Conservation (phyloP, 208 protist species). For the Crithidia thermophila region DNA sequence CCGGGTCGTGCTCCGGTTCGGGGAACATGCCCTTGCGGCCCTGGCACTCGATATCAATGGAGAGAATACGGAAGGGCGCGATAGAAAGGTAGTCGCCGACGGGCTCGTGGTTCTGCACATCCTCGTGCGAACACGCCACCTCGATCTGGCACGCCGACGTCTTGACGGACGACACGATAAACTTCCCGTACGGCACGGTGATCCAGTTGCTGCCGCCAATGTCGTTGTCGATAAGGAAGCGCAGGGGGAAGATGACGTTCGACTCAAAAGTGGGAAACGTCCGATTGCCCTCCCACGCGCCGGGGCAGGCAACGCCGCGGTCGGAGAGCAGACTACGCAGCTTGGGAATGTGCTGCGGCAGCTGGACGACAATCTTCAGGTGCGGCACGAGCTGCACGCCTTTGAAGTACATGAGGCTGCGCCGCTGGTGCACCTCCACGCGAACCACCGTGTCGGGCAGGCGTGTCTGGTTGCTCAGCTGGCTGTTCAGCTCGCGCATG, state of each 20-base stretch:
- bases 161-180: constrained; percentile 33
- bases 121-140: constrained; percentile 87
- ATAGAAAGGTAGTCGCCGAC: constrained; percentile 95
- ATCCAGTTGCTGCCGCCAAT: constrained; percentile 96
- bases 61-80: constrained; percentile 98
- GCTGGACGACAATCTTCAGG: constrained; percentile 88
- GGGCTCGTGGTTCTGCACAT: constrained; percentile 84
- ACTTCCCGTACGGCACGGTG: constrained; percentile 82
- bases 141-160: constrained; percentile 93
- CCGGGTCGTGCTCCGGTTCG: constrained; percentile 97
- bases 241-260: constrained; percentile 98
- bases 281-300: constrained; percentile 75
- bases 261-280: constrained; percentile 97
- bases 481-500: constrained; percentile 73
- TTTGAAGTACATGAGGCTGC: constrained; percentile 85
- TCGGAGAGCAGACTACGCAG: constrained; percentile 81
- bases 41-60: constrained; percentile 99
- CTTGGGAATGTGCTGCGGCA: constrained; percentile 92
- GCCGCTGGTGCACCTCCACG: constrained; percentile 74
- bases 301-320: constrained; percentile 68
- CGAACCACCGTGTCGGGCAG: constrained; percentile 75
- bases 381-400: constrained; percentile 53
- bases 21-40: constrained; percentile 98
- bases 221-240: constrained; percentile 99
- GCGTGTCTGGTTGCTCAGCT: constrained; percentile 65